Percentiles rank a stretch among this genome's conserved stretches.
phyloP scores from a whole-genome alignment of 2,329 filamentous ascomycete genomes.

The Neonectria ditissima region DNA sequence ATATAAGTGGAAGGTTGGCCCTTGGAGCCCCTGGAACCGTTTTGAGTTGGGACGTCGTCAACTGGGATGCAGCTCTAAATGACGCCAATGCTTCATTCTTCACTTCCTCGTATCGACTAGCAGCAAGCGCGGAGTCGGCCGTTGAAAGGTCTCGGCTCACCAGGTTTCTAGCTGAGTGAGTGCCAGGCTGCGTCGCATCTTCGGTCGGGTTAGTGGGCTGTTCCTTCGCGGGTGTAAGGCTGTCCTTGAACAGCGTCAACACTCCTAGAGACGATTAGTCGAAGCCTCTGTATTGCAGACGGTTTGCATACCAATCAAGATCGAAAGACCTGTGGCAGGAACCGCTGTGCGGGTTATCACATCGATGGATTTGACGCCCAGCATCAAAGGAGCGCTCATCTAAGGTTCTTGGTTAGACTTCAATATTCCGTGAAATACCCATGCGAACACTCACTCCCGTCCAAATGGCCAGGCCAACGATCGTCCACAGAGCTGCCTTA shows the following conservation, averaged over 20 bases:
- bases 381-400: conserved; percentile 64
- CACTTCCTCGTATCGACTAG: conserved; percentile 62
- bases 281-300: background rate
- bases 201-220: conserved; percentile 9
- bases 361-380: conserved; percentile 58
- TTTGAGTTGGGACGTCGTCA: conserved; percentile 30
- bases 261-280: conserved; percentile 38
- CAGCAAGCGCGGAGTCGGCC: conserved; percentile 57
- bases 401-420: conserved; percentile 42
- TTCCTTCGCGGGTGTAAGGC: conserved; percentile 24
- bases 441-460: conserved; percentile 59
- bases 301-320: conserved; percentile 59
- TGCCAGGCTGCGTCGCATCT: conserved; percentile 12
- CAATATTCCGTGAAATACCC: background rate
- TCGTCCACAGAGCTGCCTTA: conserved; percentile 57
- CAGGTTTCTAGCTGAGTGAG: conserved; percentile 32
- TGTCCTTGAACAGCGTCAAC: conserved; percentile 52
- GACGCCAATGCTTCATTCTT: conserved; percentile 55
- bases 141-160: conserved; percentile 48
- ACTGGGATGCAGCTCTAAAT: conserved; percentile 33
- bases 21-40: conserved; percentile 32
- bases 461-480: conserved; percentile 64
- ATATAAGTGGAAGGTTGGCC: conserved; percentile 52
- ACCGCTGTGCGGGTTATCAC: conserved; percentile 62
- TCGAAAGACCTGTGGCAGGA: conserved; percentile 62